Conservation (phyloP, 2,329 filamentous ascomycete genomes). For the Pseudogymnoascus destructans region DNA sequence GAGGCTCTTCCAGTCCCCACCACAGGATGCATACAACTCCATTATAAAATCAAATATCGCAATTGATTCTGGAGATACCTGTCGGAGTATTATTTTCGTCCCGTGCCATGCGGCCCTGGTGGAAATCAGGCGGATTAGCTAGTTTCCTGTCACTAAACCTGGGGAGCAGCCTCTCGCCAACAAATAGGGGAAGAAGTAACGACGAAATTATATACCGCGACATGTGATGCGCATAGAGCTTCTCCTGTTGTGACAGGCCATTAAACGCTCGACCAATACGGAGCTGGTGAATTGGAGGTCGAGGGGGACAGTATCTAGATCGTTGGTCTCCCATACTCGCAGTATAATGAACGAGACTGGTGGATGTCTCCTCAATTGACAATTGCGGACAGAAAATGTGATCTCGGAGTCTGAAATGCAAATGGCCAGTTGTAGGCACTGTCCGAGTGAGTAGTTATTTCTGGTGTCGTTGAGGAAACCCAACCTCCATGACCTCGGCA, state of each 20-base stretch:
- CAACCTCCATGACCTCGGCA: too few relatives aligned
- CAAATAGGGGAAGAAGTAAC: too few relatives aligned
- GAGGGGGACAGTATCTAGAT: background rate
- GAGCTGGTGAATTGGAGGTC: conserved; percentile 31
- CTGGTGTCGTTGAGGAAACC: too few relatives aligned
- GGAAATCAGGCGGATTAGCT: conserved; percentile 6
- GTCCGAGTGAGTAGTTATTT: too few relatives aligned
- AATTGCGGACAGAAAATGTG: too few relatives aligned
- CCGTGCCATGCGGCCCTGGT: conserved; percentile 42
- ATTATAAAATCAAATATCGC: conserved; percentile 48
- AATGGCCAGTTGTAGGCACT: too few relatives aligned
- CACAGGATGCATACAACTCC: conserved; percentile 35
- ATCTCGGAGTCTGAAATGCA: too few relatives aligned
- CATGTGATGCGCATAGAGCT: conserved; percentile 53
- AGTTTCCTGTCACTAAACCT: background rate
- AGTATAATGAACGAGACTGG: too few relatives aligned
- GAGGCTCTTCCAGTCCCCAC: conserved; percentile 39
- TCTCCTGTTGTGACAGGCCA: conserved; percentile 38
- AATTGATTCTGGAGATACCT: conserved; percentile 45
- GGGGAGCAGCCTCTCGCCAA: background rate
- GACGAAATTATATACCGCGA: conserved; percentile 25
- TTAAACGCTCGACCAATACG: conserved; percentile 33
- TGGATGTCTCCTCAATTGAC: too few relatives aligned
- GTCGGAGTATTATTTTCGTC: conserved; percentile 41
- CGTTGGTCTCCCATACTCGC: too few relatives aligned